These are phyloP conservation scores for Sapria himalayana DNA, from an alignment of 345 rosid species.

Conservation along the genomic window DNA sequence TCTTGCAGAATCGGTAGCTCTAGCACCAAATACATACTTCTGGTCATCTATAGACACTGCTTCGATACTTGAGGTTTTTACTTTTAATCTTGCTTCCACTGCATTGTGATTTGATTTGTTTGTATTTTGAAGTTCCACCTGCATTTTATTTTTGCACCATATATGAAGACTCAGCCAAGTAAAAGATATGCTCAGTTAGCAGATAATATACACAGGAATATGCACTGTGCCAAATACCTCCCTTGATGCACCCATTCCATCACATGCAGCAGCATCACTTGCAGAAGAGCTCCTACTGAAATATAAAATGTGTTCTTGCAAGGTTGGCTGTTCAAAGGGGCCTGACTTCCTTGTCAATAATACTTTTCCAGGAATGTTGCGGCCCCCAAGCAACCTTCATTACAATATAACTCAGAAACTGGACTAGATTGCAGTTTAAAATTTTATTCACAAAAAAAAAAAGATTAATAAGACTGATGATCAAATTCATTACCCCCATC, in stretches of 20 bases:
- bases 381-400: slow-evolving; percentile 67
- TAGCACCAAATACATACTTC: slow-evolving; percentile 36
- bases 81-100: slow-evolving; percentile 23
- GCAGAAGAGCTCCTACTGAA: slow-evolving; percentile 56
- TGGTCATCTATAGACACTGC: slow-evolving; percentile 24
- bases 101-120: slow-evolving; percentile 19
- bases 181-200: too few species aligned
- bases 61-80: slow-evolving; percentile 26
- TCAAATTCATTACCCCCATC: too few species aligned
- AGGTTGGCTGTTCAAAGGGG: slow-evolving; percentile 22
- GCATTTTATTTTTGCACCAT: too few species aligned
- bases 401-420: too few species aligned
- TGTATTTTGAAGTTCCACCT: slow-evolving; percentile 30
- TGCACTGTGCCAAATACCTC: too few species aligned
- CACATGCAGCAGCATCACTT: slow-evolving; percentile 46
- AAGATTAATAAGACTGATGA: too few species aligned
- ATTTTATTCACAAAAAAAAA: too few species aligned
- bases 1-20: slow-evolving; percentile 83
- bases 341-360: slow-evolving; percentile 61
- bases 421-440: too few species aligned
- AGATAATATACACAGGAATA: too few species aligned
- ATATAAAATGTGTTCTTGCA: slow-evolving; percentile 29
- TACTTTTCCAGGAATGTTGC: slow-evolving; percentile 82
- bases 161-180: too few species aligned
- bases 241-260: slow-evolving; percentile 20